Evolutionary conservation across 1,284 basidiomycete species (phyloP).

Genomic region (Erythrobasidium hasegawianum): DNA sequence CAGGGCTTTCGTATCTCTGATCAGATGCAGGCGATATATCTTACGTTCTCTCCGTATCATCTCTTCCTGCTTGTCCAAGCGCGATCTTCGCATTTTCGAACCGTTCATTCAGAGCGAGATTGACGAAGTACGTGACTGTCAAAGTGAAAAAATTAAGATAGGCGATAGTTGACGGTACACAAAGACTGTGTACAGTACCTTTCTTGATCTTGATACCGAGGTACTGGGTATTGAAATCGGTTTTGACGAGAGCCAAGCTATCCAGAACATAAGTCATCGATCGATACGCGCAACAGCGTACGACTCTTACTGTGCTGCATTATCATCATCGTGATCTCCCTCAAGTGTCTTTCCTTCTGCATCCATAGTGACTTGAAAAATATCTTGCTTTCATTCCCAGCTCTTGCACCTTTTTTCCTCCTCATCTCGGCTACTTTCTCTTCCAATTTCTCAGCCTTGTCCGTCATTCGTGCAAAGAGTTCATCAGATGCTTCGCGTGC

Average conservation of each 20-base stretch:
- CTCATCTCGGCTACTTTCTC: background rate
- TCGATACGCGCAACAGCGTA: background rate
- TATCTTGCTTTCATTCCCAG: constrained; percentile 4
- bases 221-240: background rate
- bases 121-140: constrained; percentile 17
- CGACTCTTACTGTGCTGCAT: constrained; percentile 4
- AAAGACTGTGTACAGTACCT: background rate
- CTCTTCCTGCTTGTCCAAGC: background rate
- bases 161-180: background rate
- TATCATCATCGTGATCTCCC: constrained; percentile 16
- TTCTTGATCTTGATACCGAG: background rate
- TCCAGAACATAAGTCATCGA: background rate
- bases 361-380: constrained; percentile 21
- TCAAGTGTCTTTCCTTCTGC: constrained; percentile 6
- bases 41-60: constrained; percentile 10
- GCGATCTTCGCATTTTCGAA: constrained; percentile 8
- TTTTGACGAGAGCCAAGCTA: constrained; percentile 12
- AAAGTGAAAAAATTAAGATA: background rate
- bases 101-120: background rate
- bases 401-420: background rate
- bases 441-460: constrained; percentile 3
- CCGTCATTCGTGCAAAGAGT: constrained; percentile 2
- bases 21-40: background rate
- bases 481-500: background rate
- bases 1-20: background rate